Evolutionary conservation across 768 basidiomycete genomes (phyloP), one percentile per base, ranked within the genome.

Genomic region (Russula compacta): DNA sequence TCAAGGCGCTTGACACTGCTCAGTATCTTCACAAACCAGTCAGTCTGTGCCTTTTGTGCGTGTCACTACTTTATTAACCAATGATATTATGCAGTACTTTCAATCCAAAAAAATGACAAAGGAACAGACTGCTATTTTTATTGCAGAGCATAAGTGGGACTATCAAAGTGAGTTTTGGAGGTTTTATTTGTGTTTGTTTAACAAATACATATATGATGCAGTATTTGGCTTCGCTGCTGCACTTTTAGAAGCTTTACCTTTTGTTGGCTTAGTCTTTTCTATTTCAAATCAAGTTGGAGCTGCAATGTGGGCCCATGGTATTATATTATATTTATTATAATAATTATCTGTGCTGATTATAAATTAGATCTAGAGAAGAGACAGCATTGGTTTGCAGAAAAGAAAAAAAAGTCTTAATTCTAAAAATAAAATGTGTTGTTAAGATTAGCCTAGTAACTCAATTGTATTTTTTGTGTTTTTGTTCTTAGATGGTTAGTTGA

Each of bases 301-400:
- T 2, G 92, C 92, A 1, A 95, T 97, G 94, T 97, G 92, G 87
- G 88, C 89, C 5, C 83, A 86, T 64, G 89, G 87, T 89, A 77
- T 67, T 32, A 12, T 19, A 35, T 5, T 9, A 15, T 36, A 6
- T 19, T 11, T 9, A 5, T 19, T 9, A 10, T 35, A 19, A 19
- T 21, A 11, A 50, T 17, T 50, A 50, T 36, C 33, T 24, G 6
- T 47, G 21, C 21, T 47, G 24, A 36, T 2, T 0, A 29, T 29
- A 3, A 2, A 1, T 3, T 59, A 87, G 85, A 87, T 70, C 69
- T 87, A 4, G 86, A 87, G 71, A 87, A 86, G 61, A 71, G 75
- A 4, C 79, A 80, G 42, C 79, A 78, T 66, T 76, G 73, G 61
- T 71, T 83, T 12, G 77, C 78, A 1, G 75, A 74, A 24, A 59